Evolutionary conservation across 306 rosid genomes (phyloP).

Genomic region (Pueraria montana): DNA sequence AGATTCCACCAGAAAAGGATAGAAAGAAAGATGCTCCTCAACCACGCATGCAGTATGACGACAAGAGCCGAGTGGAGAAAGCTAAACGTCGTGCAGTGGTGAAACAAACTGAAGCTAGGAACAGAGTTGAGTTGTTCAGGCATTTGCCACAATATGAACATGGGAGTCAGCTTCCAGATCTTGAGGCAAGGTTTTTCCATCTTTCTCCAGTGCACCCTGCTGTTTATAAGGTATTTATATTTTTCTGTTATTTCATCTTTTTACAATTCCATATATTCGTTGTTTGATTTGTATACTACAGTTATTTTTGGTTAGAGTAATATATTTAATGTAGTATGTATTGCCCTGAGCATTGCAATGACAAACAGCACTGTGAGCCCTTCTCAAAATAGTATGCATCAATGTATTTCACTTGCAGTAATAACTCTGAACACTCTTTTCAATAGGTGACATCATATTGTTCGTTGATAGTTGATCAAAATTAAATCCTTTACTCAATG

Average conservation of each 20-base stretch:
- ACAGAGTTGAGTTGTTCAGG: conserved; percentile 71
- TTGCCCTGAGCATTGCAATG: conserved; percentile 37
- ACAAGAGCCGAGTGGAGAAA: conserved; percentile 67
- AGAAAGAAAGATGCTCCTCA: conserved; percentile 77
- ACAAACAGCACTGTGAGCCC: not conserved
- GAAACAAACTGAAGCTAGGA: conserved; percentile 70
- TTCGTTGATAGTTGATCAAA: conserved; percentile 25
- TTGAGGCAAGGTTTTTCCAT: conserved; percentile 64
- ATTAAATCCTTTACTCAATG: conserved; percentile 1
- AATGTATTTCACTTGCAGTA: conserved; percentile 16
- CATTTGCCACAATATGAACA: conserved; percentile 76
- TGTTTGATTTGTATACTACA: not conserved
- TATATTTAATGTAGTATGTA: conserved; percentile 20
- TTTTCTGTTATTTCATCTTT: not conserved
- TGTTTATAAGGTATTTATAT: conserved; percentile 61
- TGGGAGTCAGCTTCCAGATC: conserved; percentile 73
- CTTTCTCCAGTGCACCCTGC: conserved; percentile 67
- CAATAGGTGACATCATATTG: not conserved
- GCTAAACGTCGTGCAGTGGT: conserved; percentile 73
- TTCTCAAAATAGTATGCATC: not conserved
- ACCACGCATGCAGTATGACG: conserved; percentile 77
- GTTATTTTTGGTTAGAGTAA: not conserved
- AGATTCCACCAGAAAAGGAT: conserved; percentile 62
- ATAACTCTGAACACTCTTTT: conserved; percentile 9
- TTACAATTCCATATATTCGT: conserved; percentile 7